Evolutionary conservation across 345 rosid genomes (phyloP).

Genomic region (Gossypium herbaceum): DNA sequence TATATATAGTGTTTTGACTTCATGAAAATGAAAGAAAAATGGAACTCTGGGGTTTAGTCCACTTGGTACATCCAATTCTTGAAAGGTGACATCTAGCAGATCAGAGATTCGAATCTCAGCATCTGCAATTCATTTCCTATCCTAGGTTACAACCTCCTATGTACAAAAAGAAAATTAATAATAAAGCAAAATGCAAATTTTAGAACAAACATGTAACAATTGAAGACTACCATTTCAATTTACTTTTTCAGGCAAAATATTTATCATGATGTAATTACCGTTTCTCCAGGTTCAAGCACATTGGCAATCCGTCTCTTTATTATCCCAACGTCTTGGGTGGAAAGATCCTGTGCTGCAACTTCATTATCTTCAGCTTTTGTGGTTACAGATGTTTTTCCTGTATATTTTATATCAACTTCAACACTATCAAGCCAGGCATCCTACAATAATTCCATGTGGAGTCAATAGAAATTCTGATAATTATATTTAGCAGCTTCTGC

Average conservation of each 20-base stretch:
- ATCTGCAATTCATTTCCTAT: not conserved
- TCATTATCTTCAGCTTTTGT: slow-evolving; percentile 34
- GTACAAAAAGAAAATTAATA: not conserved
- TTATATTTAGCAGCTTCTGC: not conserved
- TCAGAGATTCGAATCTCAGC: not conserved
- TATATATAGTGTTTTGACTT: not conserved
- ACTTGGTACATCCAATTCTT: not conserved
- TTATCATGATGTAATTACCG: slow-evolving; percentile 38
- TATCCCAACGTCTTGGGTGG: slow-evolving; percentile 62
- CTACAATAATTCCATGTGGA: slow-evolving; percentile 41
- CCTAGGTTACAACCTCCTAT: not conserved
- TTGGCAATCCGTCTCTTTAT: slow-evolving; percentile 82
- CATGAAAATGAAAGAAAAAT: not conserved
- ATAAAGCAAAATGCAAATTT: not conserved
- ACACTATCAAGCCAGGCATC: slow-evolving; percentile 98
- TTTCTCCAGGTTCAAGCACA: slow-evolving; percentile 86
- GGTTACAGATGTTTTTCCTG: slow-evolving; percentile 30
- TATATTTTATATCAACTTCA: slow-evolving; percentile 49
- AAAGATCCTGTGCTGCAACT: slow-evolving; percentile 47
- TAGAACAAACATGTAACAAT: not conserved
- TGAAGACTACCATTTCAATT: not conserved
- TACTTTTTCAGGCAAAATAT: not conserved
- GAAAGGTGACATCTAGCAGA: not conserved
- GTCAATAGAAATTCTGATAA: slow-evolving; percentile 8
- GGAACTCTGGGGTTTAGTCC: not conserved